Percentiles rank a stretch among this genome's conserved stretches.
phyloP scores from a whole-genome alignment of 371 early-diverging fungal genomes.

The Saksenaea oblongispora region DNA sequence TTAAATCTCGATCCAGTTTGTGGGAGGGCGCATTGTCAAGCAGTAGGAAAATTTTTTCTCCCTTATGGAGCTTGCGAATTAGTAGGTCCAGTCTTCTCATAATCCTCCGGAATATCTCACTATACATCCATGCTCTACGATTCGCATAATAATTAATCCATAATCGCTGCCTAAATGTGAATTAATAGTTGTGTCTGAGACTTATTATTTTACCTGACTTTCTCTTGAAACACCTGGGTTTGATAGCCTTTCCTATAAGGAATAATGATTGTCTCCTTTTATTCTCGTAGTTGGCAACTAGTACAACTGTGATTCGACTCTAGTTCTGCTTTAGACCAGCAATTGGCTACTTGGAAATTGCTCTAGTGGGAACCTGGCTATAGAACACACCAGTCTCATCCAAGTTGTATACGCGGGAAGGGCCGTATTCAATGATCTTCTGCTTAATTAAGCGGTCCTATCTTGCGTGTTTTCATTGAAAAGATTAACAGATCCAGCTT shows the following conservation, averaged over 20 bases:
- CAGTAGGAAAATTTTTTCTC: constrained; percentile 9
- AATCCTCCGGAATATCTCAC: background rate
- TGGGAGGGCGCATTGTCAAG: constrained; percentile 10
- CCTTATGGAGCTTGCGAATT: background rate
- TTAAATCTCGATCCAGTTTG: background rate
- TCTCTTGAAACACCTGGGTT: background rate
- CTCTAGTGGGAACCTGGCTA: constrained; percentile 9
- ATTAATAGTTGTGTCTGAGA: background rate
- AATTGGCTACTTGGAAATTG: constrained; percentile 9
- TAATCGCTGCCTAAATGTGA: background rate
- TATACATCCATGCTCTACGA: constrained; percentile 11
- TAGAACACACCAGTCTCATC: constrained; percentile 24
- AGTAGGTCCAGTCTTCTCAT: background rate
- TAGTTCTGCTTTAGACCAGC: constrained; percentile 13
- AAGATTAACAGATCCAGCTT: constrained; percentile 1
- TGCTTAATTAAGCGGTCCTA: background rate
- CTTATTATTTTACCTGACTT: background rate
- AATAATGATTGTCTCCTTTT: background rate
- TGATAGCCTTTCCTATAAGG: constrained; percentile 6
- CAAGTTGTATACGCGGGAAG: constrained; percentile 7
- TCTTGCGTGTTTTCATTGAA: background rate
- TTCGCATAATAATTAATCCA: constrained; percentile 3
- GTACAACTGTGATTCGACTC: background rate
- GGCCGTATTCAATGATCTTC: constrained; percentile 3
- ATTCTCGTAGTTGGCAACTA: constrained; percentile 1